These are phyloP conservation scores for Yamadazyma membranifaciens DNA, from an alignment of 1,139 yeast species.

Conservation along the genomic window DNA sequence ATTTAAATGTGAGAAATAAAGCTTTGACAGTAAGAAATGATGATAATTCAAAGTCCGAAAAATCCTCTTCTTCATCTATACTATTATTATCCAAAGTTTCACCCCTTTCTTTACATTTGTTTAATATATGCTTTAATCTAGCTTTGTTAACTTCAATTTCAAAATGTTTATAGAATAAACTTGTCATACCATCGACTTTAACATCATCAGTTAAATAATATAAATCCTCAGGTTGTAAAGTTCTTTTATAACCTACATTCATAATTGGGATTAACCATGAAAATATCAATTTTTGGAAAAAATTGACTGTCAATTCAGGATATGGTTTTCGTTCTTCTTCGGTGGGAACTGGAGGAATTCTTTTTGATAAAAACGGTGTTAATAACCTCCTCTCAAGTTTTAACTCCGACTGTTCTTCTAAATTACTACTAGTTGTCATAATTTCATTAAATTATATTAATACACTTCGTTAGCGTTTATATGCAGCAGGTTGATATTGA, in stretches of 20 bases:
- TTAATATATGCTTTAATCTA: constrained; percentile 14
- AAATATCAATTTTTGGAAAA: constrained; percentile 38
- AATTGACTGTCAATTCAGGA: constrained; percentile 34
- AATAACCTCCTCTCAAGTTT: constrained; percentile 20
- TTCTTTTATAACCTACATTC: constrained; percentile 64
- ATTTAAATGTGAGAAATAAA: constrained; percentile 28
- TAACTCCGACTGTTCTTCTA: constrained; percentile 1
- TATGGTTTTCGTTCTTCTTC: constrained; percentile 47
- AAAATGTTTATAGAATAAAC: constrained; percentile 7
- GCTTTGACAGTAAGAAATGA: constrained; percentile 17
- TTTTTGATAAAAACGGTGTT: constrained; percentile 18
- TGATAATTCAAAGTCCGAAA: constrained; percentile 8
- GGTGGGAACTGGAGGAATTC: constrained; percentile 53
- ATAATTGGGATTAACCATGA: constrained; percentile 62
- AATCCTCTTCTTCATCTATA: constrained; percentile 17
- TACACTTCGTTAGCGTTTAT: too few species aligned
- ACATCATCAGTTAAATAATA: constrained; percentile 52
- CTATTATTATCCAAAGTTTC: constrained; percentile 13
- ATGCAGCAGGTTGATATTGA: background rate
- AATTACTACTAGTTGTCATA: background rate
- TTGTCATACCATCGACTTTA: constrained; percentile 47
- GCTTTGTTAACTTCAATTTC: constrained; percentile 1
- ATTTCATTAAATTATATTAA: too few species aligned
- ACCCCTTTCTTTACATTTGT: constrained; percentile 22
- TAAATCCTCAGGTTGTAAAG: constrained; percentile 63